Conservation (phyloP, 352 stramenopile genomes). For the Pythium inflatum region DNA sequence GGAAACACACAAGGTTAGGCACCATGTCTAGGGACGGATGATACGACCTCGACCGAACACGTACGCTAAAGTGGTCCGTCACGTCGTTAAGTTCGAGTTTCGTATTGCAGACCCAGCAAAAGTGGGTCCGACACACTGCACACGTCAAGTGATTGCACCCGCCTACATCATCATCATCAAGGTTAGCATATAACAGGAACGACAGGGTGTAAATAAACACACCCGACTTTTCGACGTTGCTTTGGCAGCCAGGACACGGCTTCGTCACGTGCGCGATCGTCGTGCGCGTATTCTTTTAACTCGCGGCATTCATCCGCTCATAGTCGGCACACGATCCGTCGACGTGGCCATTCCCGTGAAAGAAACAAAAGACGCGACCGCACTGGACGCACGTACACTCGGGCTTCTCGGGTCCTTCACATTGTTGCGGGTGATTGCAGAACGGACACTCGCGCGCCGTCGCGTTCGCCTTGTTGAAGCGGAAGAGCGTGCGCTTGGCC, state of each 20-base stretch:
- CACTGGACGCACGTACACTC: constrained; percentile 1
- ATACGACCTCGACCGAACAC: no score
- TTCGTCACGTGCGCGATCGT: constrained; percentile 24
- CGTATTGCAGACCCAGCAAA: constrained; percentile 94
- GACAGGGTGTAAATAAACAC: background rate
- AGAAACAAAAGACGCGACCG: background rate
- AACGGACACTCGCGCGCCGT: constrained; percentile 13
- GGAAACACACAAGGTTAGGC: no score
- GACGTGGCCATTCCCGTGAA: background rate
- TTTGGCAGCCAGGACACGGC: constrained; percentile 17
- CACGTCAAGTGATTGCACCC: constrained; percentile 95
- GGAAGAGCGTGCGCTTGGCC: constrained; percentile 12
- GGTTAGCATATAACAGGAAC: no score
- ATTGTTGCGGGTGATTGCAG: constrained; percentile 6
- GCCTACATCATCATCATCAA: no score
- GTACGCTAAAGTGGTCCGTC: no score
- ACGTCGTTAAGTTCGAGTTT: no score
- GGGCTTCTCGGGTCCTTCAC: background rate
- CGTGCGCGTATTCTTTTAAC: constrained; percentile 5
- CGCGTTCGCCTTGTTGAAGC: constrained; percentile 21
- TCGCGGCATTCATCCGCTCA: constrained; percentile 13
- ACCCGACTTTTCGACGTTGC: constrained; percentile 31
- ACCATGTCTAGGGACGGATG: no score
- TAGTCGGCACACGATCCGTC: constrained; percentile 1
- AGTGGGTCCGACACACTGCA: constrained; percentile 83